Evolutionary conservation across 108 stramenopile species (phyloP).

Genomic region (Epithemia pelagica): DNA sequence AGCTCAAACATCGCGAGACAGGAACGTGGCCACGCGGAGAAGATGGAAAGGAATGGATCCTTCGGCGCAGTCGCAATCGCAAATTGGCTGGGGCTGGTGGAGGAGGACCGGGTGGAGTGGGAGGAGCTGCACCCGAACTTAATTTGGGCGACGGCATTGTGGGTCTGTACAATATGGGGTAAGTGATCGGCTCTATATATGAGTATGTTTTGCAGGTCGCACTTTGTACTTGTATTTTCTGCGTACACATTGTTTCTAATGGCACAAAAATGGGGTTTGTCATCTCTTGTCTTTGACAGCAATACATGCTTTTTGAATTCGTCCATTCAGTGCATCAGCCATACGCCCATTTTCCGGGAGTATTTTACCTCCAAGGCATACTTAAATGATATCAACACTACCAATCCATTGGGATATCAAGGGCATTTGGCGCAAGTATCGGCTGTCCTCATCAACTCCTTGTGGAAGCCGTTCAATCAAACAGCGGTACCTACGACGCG

Average conservation of each 20-base stretch:
- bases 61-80: conserved; percentile 16
- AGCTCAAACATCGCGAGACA: conserved; percentile 64
- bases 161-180: conserved; percentile 87
- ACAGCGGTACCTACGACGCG: conserved; percentile 2
- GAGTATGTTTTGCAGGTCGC: not conserved
- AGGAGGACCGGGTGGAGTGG: not conserved
- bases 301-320: conserved; percentile 97
- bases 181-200: conserved; percentile 6
- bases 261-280: too few species aligned
- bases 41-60: conserved; percentile 39
- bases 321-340: conserved; percentile 90
- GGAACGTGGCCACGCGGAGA: conserved; percentile 68
- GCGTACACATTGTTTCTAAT: too few species aligned
- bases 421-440: conserved; percentile 92
- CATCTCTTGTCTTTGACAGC: too few species aligned
- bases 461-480: conserved; percentile 64
- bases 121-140: not conserved
- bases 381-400: conserved; percentile 87
- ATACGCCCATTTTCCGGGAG: conserved; percentile 89
- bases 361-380: conserved; percentile 89
- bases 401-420: conserved; percentile 90
- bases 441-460: conserved; percentile 78
- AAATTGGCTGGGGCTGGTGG: conserved; percentile 5
- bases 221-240: not conserved
- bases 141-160: conserved; percentile 76